phyloP scores from a whole-genome alignment of 129 eudicot genomes.

The Lactuca sativa region DNA sequence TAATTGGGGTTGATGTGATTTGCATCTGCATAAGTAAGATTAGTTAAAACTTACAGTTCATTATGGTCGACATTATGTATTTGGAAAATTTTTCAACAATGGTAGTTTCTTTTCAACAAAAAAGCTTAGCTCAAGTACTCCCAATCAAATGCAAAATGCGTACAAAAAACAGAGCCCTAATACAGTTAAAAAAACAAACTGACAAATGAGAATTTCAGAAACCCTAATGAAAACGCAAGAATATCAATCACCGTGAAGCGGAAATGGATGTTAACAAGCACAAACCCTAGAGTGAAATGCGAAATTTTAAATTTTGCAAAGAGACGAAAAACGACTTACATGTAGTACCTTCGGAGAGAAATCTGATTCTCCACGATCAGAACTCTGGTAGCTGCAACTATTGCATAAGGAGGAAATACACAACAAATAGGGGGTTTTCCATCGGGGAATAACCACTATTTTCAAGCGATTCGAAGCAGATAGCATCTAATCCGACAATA shows the following conservation, averaged over 20 bases:
- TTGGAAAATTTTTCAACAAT: too few relatives aligned
- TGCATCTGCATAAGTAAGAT: slow-evolving; percentile 41
- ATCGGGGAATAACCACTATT: slow-evolving; percentile 4
- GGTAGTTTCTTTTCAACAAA: neutral
- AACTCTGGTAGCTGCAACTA: slow-evolving; percentile 12
- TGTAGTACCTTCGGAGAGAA: slow-evolving; percentile 7
- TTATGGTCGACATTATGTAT: too few relatives aligned
- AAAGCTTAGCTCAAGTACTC: neutral
- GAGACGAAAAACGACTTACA: neutral
- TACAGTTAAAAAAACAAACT: neutral
- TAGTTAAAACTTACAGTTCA: neutral
- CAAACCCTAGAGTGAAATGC: slow-evolving; percentile 12
- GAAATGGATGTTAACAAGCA: neutral
- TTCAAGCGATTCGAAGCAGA: slow-evolving; percentile 33
- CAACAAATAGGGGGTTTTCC: slow-evolving; percentile 22
- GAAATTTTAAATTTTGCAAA: neutral
- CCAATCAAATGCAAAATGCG: neutral
- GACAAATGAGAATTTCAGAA: neutral
- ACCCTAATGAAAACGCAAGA: neutral
- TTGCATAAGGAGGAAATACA: slow-evolving; percentile 13
- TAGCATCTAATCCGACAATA: slow-evolving; percentile 31
- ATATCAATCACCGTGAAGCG: neutral
- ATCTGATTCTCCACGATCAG: slow-evolving; percentile 1
- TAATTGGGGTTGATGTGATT: slow-evolving; percentile 39
- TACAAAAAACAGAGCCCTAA: neutral